phyloP scores from a whole-genome alignment of 371 early-diverging fungal species.

The Mortierella sp. region DNA sequence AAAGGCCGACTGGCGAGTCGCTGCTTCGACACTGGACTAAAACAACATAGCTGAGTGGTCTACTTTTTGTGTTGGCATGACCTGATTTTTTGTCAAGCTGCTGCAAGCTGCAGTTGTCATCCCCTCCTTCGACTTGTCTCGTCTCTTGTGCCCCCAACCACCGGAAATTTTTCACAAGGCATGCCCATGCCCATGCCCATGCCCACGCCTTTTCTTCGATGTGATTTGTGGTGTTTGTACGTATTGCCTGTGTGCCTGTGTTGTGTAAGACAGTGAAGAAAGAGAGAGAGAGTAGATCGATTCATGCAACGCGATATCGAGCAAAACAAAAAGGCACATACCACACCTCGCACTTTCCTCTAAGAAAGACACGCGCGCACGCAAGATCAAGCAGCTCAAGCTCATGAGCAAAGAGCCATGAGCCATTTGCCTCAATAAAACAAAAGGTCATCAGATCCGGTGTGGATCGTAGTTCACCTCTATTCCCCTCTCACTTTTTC shows the following conservation, averaged over 20 bases:
- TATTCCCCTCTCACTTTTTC: background rate
- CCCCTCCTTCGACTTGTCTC: background rate
- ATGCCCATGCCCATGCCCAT: background rate
- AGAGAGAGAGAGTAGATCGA: background rate
- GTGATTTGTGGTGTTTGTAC: too few relatives aligned
- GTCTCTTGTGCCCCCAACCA: background rate
- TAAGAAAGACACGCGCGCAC: background rate
- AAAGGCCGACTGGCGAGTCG: background rate
- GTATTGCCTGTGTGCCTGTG: background rate
- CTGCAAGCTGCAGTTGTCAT: background rate
- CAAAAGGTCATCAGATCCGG: background rate
- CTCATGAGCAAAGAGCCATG: background rate
- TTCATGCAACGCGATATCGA: conserved; percentile 2
- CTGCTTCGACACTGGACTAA: background rate
- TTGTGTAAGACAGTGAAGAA: background rate
- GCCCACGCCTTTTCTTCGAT: too few relatives aligned
- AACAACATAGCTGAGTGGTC: too few relatives aligned
- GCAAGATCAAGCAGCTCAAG: background rate
- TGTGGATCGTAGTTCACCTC: background rate
- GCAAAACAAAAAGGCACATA: background rate
- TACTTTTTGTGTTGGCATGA: background rate
- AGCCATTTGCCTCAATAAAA: background rate
- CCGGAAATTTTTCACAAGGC: conserved; percentile 6
- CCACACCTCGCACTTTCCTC: background rate
- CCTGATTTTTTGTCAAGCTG: conserved; percentile 1